phyloP scores from a whole-genome alignment of 2,329 filamentous ascomycete species.

The Podosphaera fusca region DNA sequence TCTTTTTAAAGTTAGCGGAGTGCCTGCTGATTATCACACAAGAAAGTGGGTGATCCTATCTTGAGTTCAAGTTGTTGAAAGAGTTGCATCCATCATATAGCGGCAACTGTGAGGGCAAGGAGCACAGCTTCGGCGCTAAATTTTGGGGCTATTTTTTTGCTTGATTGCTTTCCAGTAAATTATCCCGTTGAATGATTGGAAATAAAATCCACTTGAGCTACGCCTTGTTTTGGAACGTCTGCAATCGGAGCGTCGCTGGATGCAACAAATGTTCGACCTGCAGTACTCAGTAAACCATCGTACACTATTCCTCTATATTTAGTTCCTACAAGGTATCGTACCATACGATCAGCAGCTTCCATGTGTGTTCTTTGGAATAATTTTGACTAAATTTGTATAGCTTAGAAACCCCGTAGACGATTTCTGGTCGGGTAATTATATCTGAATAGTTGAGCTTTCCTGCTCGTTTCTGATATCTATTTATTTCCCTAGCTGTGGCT shows the following conservation, averaged over 20 bases:
- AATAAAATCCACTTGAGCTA: not conserved
- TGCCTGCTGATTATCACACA: not conserved
- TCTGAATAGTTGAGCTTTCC: not conserved
- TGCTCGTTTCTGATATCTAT: not conserved
- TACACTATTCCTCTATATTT: not conserved
- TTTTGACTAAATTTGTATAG: not conserved
- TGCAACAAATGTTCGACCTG: not conserved
- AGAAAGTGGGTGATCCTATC: not conserved
- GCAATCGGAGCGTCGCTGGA: not conserved
- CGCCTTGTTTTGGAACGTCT: not conserved
- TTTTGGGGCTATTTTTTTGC: not conserved
- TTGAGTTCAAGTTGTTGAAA: not conserved
- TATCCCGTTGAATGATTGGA: not conserved
- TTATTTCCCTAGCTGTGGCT: not conserved
- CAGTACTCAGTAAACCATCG: not conserved
- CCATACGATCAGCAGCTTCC: not conserved
- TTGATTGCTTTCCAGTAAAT: not conserved
- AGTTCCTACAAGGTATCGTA: not conserved
- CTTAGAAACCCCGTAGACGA: not conserved
- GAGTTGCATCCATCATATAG: not conserved
- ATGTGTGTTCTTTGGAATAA: not conserved
- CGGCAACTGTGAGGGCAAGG: not conserved
- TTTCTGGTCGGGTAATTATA: not conserved
- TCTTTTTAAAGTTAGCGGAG: constrained; percentile 4
- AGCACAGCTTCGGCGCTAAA: not conserved